phyloP scores from a whole-genome alignment of 371 early-diverging fungal genomes.

The Rhizopus microsporus region DNA sequence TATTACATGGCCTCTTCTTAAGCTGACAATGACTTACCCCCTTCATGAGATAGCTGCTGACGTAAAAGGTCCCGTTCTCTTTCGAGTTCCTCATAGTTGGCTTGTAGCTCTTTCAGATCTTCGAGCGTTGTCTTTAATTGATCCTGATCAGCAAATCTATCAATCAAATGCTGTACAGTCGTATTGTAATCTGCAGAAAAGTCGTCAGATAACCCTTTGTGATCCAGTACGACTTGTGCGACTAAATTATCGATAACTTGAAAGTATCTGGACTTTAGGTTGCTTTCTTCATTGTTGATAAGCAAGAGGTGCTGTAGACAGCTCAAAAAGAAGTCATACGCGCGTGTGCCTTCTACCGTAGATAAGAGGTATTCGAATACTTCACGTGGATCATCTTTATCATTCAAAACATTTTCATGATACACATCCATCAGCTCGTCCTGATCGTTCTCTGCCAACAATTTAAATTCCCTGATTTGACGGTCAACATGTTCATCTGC shows the following conservation, averaged over 20 bases:
- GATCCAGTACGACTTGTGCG: conserved; percentile 81
- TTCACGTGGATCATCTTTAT: conserved; percentile 80
- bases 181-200: conserved; percentile 62
- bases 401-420: conserved; percentile 72
- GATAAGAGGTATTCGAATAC: conserved; percentile 76
- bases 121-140: conserved; percentile 66
- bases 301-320: conserved; percentile 77
- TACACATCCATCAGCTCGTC: conserved; percentile 78
- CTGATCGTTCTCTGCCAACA: conserved; percentile 76
- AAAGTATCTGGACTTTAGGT: conserved; percentile 66
- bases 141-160: conserved; percentile 79
- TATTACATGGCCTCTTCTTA: neutral
- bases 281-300: conserved; percentile 64
- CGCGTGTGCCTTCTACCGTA: conserved; percentile 73
- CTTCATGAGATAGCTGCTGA: conserved; percentile 33
- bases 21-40: conserved; percentile 20
- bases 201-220: conserved; percentile 72
- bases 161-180: conserved; percentile 75
- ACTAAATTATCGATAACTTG: conserved; percentile 82
- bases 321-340: conserved; percentile 79
- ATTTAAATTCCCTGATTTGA: conserved; percentile 74
- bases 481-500: conserved; percentile 70
- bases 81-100: conserved; percentile 34
- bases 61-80: conserved; percentile 55
- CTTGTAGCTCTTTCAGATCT: conserved; percentile 62